Base-by-base conservation (phyloP, 1,284 basidiomycete genomes). In the Fomitopsis pinicola region DNA sequence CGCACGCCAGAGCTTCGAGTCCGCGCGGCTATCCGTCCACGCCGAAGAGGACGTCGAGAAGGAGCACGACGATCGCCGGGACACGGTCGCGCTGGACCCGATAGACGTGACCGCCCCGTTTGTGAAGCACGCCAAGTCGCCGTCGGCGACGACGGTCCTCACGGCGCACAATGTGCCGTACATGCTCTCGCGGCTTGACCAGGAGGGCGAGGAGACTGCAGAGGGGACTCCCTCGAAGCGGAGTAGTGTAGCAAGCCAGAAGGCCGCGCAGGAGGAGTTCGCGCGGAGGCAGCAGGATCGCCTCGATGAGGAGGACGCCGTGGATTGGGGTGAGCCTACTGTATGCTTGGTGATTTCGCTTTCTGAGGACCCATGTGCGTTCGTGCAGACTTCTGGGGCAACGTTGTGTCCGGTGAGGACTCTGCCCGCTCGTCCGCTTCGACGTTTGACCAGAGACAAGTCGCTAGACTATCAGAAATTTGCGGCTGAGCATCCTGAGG, bases 311-410 rank as follows among this genome's bases (percentile, higher is more conserved):
- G 64, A 69, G 42, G 65, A 62, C n/a, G 62, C 63, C 44, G 73
- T 92, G 68, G 89, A 93, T 68, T 93, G 90, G 91, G 85, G 91
- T 91, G 66, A 66, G 89, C 35, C 80, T 55, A 19, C 42, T n/a
- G 33, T 48, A 19, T 45, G 12, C n/a, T 58, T 48, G 50, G 53
- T 26, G n/a, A 59, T 42, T 57, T 44, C 50, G 22, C 9, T 14
- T 14, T 40, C 30, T 22, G 36, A 33, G 38, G 26, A 44, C 10
- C 22, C 38, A 35, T 22, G 30, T 53, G 35, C 4, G 42, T 57
- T 28, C 38, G 10, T 42, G 57, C 77, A 97, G 90, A 91, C 66
- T 99, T 98, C 77, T 99, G 97, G 97, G 97, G 97, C 1, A 83
- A 84, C 17, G 95, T 99, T 7, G 93, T 99, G 72, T 92, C 89